Evolutionary conservation across 2,329 filamentous ascomycete genomes (phyloP).

Genomic region (Camillea tinctor): DNA sequence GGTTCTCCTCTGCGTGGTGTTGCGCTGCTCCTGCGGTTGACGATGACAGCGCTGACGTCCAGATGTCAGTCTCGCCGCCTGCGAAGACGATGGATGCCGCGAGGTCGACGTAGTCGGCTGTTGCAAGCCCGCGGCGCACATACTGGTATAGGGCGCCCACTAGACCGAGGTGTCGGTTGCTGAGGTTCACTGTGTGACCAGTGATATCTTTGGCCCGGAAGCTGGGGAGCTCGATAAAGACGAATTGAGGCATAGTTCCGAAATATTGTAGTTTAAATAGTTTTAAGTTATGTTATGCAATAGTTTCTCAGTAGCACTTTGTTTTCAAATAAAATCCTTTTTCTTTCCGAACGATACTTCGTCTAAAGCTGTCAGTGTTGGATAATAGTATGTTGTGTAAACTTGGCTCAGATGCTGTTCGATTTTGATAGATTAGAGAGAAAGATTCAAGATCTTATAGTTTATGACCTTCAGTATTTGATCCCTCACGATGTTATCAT

Average conservation of each 20-base stretch:
- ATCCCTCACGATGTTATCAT: too few relatives aligned
- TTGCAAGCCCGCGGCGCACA: slow-evolving; percentile 24
- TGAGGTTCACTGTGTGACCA: slow-evolving; percentile 24
- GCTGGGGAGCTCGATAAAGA: slow-evolving; percentile 31
- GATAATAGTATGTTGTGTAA: too few relatives aligned
- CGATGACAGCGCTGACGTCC: slow-evolving; percentile 20
- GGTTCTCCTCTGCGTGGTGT: slow-evolving; percentile 31
- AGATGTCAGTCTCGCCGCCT: slow-evolving; percentile 29
- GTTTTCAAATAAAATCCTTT: too few relatives aligned
- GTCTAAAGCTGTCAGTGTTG: too few relatives aligned
- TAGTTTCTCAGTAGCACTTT: too few relatives aligned
- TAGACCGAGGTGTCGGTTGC: slow-evolving; percentile 22
- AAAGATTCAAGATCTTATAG: too few relatives aligned
- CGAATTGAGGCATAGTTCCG: slow-evolving; percentile 26
- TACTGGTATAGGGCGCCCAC: slow-evolving; percentile 27
- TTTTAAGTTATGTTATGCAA: too few relatives aligned
- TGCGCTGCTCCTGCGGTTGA: neutral
- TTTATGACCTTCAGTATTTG: too few relatives aligned
- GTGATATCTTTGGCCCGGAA: slow-evolving; percentile 29
- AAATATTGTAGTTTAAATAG: too few relatives aligned
- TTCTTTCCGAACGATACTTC: too few relatives aligned
- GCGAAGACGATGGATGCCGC: slow-evolving; percentile 30
- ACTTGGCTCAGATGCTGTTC: too few relatives aligned
- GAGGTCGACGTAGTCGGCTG: slow-evolving; percentile 23
- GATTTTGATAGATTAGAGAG: too few relatives aligned